These are phyloP conservation scores for Podaxis sp. DNA, from an alignment of 768 basidiomycete genomes.

Conservation along the genomic window DNA sequence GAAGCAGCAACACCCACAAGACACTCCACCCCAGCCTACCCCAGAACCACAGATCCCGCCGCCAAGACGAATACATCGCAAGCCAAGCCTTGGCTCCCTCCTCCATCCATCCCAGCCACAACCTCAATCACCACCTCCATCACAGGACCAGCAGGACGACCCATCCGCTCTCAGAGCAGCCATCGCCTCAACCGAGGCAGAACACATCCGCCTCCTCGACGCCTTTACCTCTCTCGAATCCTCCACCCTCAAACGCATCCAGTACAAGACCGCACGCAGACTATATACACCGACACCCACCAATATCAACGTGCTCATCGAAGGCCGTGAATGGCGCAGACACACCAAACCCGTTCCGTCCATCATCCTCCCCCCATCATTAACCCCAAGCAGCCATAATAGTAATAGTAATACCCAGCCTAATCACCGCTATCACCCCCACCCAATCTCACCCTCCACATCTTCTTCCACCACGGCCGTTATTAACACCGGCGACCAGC, in stretches of 20 bases:
- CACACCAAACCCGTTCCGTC: slow-evolving; percentile 22
- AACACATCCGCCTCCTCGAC: slow-evolving; percentile 58
- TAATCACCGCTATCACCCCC: slow-evolving; percentile 9
- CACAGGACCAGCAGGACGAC: slow-evolving; percentile 7
- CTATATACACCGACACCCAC: slow-evolving; percentile 29
- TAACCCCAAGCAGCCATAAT: slow-evolving; percentile 14
- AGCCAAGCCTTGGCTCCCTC: slow-evolving; percentile 2
- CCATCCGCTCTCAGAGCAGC: slow-evolving; percentile 53
- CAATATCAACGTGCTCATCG: slow-evolving; percentile 27
- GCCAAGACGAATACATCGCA: slow-evolving; percentile 3
- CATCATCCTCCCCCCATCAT: slow-evolving; percentile 24
- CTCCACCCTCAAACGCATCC: slow-evolving; percentile 47
- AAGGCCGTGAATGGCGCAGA: slow-evolving; percentile 34
- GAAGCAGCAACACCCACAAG: slow-evolving; percentile 1
- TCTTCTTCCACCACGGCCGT: background rate
- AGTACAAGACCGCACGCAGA: slow-evolving; percentile 37
- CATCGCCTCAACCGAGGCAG: slow-evolving; percentile 62
- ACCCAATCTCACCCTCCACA: slow-evolving; percentile 11
- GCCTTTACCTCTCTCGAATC: slow-evolving; percentile 70
- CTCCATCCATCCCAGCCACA: background rate
- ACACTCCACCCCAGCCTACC: background rate
- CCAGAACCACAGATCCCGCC: slow-evolving; percentile 2
- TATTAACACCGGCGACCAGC: slow-evolving; percentile 31
- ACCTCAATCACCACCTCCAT: slow-evolving; percentile 1
- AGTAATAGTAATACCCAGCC: too few species aligned